A percentile compares a stretch with the other conserved stretches of the same genome.
Conservation (phyloP, 2,329 filamentous ascomycete genomes). For the Ophiocordyceps camponoti-floridani region DNA sequence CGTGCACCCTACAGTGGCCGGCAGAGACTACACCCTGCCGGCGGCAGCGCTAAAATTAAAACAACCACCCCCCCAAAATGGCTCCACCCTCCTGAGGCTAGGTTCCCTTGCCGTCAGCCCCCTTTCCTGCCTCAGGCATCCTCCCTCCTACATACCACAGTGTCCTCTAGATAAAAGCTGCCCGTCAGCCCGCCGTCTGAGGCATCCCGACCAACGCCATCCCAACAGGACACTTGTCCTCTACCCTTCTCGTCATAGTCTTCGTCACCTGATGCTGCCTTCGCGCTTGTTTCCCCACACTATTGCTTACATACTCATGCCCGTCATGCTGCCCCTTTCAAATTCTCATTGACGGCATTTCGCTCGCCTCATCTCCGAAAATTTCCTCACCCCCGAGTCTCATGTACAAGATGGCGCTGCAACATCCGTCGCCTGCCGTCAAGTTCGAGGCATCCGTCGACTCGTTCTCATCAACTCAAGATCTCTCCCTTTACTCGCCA, state of each 20-base stretch:
- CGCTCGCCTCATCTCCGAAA: not conserved
- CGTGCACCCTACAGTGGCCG: not conserved
- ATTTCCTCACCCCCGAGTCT: not conserved
- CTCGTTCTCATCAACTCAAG: slow-evolving; percentile 4
- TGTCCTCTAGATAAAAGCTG: slow-evolving; percentile 17
- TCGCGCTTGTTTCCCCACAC: slow-evolving; percentile 2
- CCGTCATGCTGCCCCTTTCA: slow-evolving; percentile 7
- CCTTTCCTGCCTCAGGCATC: slow-evolving; percentile 7
- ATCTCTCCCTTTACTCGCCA: slow-evolving; percentile 29
- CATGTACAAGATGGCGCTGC: slow-evolving; percentile 17
- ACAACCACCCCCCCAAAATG: not conserved
- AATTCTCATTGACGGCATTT: slow-evolving; percentile 4
- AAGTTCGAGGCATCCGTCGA: slow-evolving; percentile 30
- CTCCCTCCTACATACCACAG: slow-evolving; percentile 5
- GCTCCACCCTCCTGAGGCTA: not conserved
- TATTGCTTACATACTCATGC: slow-evolving; percentile 7
- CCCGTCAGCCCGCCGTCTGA: not conserved
- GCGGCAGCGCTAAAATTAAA: not conserved
- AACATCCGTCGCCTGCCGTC: slow-evolving; percentile 21
- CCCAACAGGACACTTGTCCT: slow-evolving; percentile 11
- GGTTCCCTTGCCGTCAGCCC: not conserved
- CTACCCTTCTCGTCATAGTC: not conserved
- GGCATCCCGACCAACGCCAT: slow-evolving; percentile 1
- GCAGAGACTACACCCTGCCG: not conserved
- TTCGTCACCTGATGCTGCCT: not conserved